Base-by-base conservation (phyloP, 768 basidiomycete species). In the Suillus clintonianus region DNA sequence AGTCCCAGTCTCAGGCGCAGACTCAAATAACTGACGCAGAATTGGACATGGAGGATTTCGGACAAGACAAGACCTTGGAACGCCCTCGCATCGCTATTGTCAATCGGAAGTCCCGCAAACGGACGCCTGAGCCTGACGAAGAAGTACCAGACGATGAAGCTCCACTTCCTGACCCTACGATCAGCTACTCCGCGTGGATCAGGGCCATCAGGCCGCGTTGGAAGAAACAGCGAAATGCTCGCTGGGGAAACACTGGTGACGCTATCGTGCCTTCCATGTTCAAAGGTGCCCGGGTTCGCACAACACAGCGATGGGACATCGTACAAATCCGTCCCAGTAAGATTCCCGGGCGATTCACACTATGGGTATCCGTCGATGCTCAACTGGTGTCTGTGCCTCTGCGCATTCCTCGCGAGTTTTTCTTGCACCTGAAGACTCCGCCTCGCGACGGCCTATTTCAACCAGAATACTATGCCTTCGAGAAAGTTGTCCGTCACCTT, bases 331-430 rank as follows among this genome's bases (percentile, higher is more conserved):
- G 93, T 36, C 85, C 87, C 0, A 93, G 88, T 62, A 84, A 84
- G 65, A 85, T 83, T 47, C 82, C 88, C 13, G 97, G 97, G 13
- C 89, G 94, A 24, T 98, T 90, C 76, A 84, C 86, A 22, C 76
- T 99, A 42, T 99, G 97, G 97, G 80, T 97, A 7, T 90, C 88
- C 0, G 86, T 94, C 36, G 91, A 94, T 56, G 83, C 86, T 13
- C 88, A 90, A 59, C 84, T 98, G 41, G 83, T 91, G n/a, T 80
- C 89, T 19, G 83, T 97, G 27, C 87, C 91, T 15, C 81, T 99
- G 19, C 87, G 95, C 2, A 89, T 99, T 50, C 89, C 93, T 3
- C 86, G 97, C 41, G 89, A 96, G 70, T 97, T 99, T 76, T 98
- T 97, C 76, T 82, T 99, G 63, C 96, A 98, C 71, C 82, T 97